Evolutionary conservation across 2,329 filamentous ascomycete species (phyloP).

Genomic region (Knufia petricola): DNA sequence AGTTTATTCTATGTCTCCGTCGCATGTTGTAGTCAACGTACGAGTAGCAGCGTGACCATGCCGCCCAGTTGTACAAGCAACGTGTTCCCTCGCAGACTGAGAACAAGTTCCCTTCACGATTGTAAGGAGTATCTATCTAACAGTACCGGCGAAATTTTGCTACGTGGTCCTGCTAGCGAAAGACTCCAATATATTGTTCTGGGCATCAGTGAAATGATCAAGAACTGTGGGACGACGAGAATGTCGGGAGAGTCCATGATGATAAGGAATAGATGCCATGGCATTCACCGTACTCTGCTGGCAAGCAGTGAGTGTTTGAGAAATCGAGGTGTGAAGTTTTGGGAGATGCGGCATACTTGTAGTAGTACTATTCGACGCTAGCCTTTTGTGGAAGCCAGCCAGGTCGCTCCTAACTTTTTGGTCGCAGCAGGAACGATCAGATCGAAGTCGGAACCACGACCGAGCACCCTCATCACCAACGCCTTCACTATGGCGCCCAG

Average conservation of each 20-base stretch:
- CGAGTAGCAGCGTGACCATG: no score
- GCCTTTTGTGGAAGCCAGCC: background rate
- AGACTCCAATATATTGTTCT: constrained; percentile 79
- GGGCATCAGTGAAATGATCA: constrained; percentile 86
- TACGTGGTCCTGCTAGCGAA: constrained; percentile 95
- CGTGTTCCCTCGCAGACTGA: no score
- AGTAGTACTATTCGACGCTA: no score
- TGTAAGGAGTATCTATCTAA: constrained; percentile 98
- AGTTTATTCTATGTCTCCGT: no score
- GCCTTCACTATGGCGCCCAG: constrained; percentile 16
- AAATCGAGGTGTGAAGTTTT: no score
- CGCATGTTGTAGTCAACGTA: no score
- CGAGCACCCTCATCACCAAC: background rate
- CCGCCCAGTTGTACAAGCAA: no score
- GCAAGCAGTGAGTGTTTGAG: constrained; percentile 1
- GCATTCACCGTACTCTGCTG: no score
- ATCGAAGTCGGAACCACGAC: no score
- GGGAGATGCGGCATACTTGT: no score
- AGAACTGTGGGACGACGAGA: constrained; percentile 57
- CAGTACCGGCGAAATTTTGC: constrained; percentile 64
- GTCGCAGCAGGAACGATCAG: background rate
- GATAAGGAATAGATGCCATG: constrained; percentile 67
- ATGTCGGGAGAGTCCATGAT: constrained; percentile 56
- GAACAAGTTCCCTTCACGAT: no score
- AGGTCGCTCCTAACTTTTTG: constrained; percentile 5